phyloP scores from a whole-genome alignment of 495 filamentous ascomycete species.

The Lasiosphaeris hirsuta region DNA sequence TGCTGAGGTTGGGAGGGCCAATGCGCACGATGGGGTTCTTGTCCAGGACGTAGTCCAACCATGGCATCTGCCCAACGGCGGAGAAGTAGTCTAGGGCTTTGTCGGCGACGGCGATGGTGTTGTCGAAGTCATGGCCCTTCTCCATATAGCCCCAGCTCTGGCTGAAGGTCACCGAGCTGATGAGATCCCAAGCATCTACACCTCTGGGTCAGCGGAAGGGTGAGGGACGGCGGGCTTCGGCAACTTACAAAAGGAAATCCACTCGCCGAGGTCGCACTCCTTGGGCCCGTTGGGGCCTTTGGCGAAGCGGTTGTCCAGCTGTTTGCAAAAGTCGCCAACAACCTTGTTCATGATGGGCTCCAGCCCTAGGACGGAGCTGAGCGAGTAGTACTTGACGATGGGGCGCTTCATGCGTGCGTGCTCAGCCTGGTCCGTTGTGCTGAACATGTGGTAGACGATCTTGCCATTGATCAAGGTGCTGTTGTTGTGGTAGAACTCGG shows the following conservation, averaged over 20 bases:
- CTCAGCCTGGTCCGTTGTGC: conserved; percentile 28
- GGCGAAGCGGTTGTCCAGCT: conserved; percentile 30
- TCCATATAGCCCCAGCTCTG: conserved; percentile 38
- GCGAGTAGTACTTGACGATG: conserved; percentile 35
- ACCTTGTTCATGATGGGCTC: conserved; percentile 34
- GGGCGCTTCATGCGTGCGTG: conserved; percentile 38
- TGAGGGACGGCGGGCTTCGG: too few relatives aligned
- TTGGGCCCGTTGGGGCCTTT: conserved; percentile 1
- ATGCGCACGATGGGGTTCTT: conserved; percentile 44
- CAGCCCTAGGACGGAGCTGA: conserved; percentile 32
- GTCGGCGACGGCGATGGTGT: conserved; percentile 38
- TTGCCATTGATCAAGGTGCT: conserved; percentile 35
- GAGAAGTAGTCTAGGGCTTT: conserved; percentile 44
- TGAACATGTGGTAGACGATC: conserved; percentile 38
- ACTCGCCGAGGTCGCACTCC: conserved; percentile 25
- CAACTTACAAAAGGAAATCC: conserved; percentile 24
- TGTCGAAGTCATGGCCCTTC: conserved; percentile 34
- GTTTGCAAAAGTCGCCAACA: conserved; percentile 26
- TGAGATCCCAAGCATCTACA: conserved; percentile 39
- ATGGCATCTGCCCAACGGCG: conserved; percentile 42
- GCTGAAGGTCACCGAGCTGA: conserved; percentile 33
- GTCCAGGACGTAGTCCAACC: conserved; percentile 43
- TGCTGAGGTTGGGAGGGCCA: conserved; percentile 27
- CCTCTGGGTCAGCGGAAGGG: too few relatives aligned
- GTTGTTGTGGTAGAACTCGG: conserved; percentile 42